These are phyloP conservation scores for Phytophthora fragariae DNA, from an alignment of 352 stramenopile species.

Conservation along the genomic window DNA sequence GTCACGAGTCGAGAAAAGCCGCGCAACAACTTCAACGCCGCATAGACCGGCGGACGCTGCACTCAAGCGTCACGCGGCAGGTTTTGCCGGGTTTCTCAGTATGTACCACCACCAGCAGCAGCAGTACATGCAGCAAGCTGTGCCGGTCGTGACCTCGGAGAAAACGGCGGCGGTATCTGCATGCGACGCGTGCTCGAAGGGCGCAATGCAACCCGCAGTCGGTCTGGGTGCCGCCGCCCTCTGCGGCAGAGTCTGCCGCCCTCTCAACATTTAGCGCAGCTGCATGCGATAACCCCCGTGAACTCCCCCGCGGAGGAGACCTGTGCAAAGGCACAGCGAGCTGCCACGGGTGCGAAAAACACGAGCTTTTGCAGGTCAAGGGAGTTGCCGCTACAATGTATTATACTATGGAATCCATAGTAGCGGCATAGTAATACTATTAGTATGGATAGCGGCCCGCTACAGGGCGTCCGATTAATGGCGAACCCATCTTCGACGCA, in stretches of 20 bases:
- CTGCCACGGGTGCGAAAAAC: conserved; percentile 11
- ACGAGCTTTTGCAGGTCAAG: neutral
- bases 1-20: conserved; percentile 18
- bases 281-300: conserved; percentile 17
- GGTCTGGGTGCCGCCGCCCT: neutral
- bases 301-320: neutral
- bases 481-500: neutral
- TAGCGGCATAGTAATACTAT: no score
- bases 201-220: no score
- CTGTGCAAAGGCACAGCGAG: conserved; percentile 4
- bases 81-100: neutral
- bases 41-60: conserved; percentile 16
- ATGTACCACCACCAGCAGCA: neutral
- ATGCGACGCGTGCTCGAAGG: neutral
- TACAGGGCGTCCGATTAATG: no score
- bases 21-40: conserved; percentile 26
- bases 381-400: neutral
- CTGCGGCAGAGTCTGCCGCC: conserved; percentile 4
- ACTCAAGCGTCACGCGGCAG: neutral
- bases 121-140: neutral
- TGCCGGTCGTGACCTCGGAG: neutral
- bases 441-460: no score
- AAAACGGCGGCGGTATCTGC: neutral
- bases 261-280: conserved; percentile 22
- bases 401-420: no score